Evolutionary conservation across 1,139 yeast genomes (phyloP).

Genomic region (Yamadazyma sp.): DNA sequence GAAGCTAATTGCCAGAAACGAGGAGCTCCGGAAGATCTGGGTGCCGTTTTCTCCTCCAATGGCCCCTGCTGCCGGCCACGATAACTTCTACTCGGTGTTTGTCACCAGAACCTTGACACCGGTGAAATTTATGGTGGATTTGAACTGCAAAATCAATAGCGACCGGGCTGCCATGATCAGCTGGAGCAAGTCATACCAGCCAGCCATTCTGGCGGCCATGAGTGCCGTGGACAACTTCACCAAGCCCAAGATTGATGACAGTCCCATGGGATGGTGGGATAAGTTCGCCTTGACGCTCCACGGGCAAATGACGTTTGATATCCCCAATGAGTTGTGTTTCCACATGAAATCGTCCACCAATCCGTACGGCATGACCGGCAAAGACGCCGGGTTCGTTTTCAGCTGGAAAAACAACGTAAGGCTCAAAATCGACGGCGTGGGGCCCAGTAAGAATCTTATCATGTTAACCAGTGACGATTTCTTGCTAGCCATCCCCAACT

Average conservation of each 20-base stretch:
- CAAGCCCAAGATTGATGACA: constrained; percentile 78
- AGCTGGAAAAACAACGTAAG: constrained; percentile 71
- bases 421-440: constrained; percentile 60
- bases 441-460: constrained; percentile 61
- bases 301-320: constrained; percentile 55
- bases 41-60: constrained; percentile 50
- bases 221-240: constrained; percentile 56
- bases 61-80: constrained; percentile 22
- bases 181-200: constrained; percentile 46
- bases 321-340: constrained; percentile 49
- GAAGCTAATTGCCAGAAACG: constrained; percentile 33
- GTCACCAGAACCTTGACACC: constrained; percentile 48
- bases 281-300: constrained; percentile 39
- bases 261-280: constrained; percentile 80
- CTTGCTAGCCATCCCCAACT: constrained; percentile 64
- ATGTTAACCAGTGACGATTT: constrained; percentile 66
- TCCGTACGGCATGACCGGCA: constrained; percentile 73
- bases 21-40: constrained; percentile 44
- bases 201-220: constrained; percentile 37
- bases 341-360: constrained; percentile 67
- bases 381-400: constrained; percentile 76
- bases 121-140: constrained; percentile 39
- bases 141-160: constrained; percentile 33
- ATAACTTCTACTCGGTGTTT: constrained; percentile 40
- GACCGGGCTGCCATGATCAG: constrained; percentile 42